Evolutionary conservation across 345 rosid species (phyloP), one percentile per base, ranked within the genome.

Genomic region (Microthlaspi erraticum): DNA sequence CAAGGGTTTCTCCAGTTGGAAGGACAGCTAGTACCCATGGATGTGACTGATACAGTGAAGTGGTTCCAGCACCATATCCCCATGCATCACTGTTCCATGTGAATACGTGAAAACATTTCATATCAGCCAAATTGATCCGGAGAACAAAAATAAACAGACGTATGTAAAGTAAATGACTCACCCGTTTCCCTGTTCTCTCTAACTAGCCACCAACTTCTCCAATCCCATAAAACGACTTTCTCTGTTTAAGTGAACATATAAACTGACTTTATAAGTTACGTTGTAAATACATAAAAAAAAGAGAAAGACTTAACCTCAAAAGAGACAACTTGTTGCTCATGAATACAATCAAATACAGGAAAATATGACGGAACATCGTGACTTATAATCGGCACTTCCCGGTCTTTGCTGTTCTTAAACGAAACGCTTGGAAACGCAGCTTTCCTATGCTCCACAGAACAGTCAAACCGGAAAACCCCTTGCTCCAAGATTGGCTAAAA

Each of bases 121-220:
- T 7, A 8, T 9, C 5, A 19, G 7, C 33, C 58, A 58, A 65
- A 69, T 57, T 36, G 31, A 12, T 43, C 6, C 54, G 1, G 34
- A 5, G 10, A n/a, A 52, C 13, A 38, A 8, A 6, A 49, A 53
- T 5, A 46, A 34, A 32, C 13, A 23, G 41, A 55, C 8, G 36
- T 1, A 5, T 44, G 36, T 42, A 7, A 42, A 38, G n/a, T 13
- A 8, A 65, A 63, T 11, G 60, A 77, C 96, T 73, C 49, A 88
- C 98, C 73, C 96, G 80, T 71, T 82, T 93, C 29, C 97, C 98
- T 0, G 97, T 86, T 45, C 98, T 90, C 85, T 93, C 98, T 58
- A 93, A 84, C 74, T 79, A 88, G 29, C 98, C 98, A 79, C 97
- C 82, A 76, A 84, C 98, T 90, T 93, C 98, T 31, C 98, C 98